Evolutionary conservation across 2,329 filamentous ascomycete genomes (phyloP).

Genomic region (Trichoderma atrobrunneum): DNA sequence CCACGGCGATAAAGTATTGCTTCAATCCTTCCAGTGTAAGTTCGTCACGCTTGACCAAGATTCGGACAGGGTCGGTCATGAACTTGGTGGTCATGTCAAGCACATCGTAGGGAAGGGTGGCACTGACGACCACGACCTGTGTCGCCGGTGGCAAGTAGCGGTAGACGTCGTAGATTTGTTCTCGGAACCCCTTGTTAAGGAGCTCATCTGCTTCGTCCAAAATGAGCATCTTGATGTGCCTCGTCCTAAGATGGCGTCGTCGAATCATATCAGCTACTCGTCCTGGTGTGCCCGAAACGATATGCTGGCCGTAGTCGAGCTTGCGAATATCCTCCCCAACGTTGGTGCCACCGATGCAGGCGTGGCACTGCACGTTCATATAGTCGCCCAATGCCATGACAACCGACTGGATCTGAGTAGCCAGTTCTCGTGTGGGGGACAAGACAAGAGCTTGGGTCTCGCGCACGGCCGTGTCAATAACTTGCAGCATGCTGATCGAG

Average conservation of each 20-base stretch:
- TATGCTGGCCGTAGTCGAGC: slow-evolving; percentile 95
- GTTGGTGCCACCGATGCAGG: slow-evolving; percentile 96
- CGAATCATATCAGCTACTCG: slow-evolving; percentile 72
- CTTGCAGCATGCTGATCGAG: slow-evolving; percentile 92
- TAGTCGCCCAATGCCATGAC: slow-evolving; percentile 99
- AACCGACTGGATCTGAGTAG: slow-evolving; percentile 97
- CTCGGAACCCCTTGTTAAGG: slow-evolving; percentile 90
- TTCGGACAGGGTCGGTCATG: slow-evolving; percentile 97
- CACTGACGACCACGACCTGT: slow-evolving; percentile 96
- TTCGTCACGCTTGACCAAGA: slow-evolving; percentile 98
- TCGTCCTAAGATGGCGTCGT: slow-evolving; percentile 54
- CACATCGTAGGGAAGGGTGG: slow-evolving; percentile 95
- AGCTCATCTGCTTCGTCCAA: slow-evolving; percentile 61
- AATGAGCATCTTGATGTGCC: slow-evolving; percentile 64
- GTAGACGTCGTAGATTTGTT: slow-evolving; percentile 99
- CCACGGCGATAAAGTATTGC: slow-evolving; percentile 98
- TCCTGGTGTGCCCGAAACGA: slow-evolving; percentile 96
- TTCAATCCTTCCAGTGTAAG: slow-evolving; percentile 95
- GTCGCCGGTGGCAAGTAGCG: slow-evolving; percentile 94
- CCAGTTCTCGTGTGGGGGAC: slow-evolving; percentile 92
- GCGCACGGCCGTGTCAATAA: slow-evolving; percentile 89
- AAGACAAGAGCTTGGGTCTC: slow-evolving; percentile 94
- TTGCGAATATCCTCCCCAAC: slow-evolving; percentile 97
- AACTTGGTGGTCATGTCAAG: slow-evolving; percentile 99
- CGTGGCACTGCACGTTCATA: slow-evolving; percentile 99